Evolutionary conservation across 2,329 filamentous ascomycete genomes (phyloP), one percentile per base, ranked within the genome.

Genomic region (Neospermospora avenae): DNA sequence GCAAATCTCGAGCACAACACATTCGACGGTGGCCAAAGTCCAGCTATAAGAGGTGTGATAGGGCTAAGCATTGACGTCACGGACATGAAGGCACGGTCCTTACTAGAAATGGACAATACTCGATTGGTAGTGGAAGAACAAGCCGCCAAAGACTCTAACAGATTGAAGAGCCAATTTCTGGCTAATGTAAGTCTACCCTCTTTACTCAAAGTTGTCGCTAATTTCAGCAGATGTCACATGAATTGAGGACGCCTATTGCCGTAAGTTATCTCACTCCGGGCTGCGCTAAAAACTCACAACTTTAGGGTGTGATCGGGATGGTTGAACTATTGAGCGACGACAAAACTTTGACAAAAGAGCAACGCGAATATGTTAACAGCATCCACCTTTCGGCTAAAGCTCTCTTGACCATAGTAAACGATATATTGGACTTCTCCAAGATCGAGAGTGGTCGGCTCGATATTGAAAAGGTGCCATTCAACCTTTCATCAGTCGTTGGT

Each of bases 381-480:
- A 69, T 67, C 16, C 65, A 65, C 31, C 58, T 68, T 2, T 69
- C 67, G 1, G 67, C 60, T 8, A 63, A 65, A 59, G 60, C 67
- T 2, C 64, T 69, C n/a, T 57, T 69, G 2, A 62, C 64, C 3
- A 90, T 90, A 51, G 85, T 90, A 13, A 86, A 90, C 67, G 87
- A 90, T 67, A 86, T 90, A 28, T 75, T 90, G 25, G 89, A 86
- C 18, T 82, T 89, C 69, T 89, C 85, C 7, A 90, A 93, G 70
- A 81, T 93, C 25, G 89, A 93, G 70, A 89, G 87, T 2, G 86
- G 87, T 35, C 82, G 91, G 69, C 76, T 93, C 14, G 81, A 88
- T 8, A 85, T 93, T 7, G 85, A 85, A 25, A 84, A 86, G 2
- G 84, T 90, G 65, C 88, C 89, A 0, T 77, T 89, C 59, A 81